Evolutionary conservation across 805 yeast genomes (phyloP).

Genomic region (Suhomyces faveliae): DNA sequence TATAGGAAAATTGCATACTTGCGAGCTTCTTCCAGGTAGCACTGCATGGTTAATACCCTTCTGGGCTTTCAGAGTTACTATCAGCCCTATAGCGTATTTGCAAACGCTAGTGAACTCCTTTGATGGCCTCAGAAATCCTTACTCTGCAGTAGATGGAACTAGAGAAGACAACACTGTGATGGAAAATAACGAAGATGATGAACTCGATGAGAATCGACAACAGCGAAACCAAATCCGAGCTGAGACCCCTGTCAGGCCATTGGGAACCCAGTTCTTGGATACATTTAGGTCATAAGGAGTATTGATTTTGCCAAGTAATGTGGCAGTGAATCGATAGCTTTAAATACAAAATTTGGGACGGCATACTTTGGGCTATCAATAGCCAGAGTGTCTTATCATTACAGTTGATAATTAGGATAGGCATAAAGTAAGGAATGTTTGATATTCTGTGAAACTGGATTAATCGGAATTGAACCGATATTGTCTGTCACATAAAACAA

Average conservation of each 20-base stretch:
- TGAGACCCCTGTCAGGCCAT: constrained; percentile 60
- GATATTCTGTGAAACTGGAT: too few relatives aligned
- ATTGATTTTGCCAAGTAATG: too few relatives aligned
- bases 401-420: too few relatives aligned
- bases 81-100: constrained; percentile 8
- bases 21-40: constrained; percentile 38
- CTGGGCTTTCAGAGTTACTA: constrained; percentile 24
- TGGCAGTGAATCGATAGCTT: too few relatives aligned
- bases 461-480: too few relatives aligned
- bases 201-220: constrained; percentile 16
- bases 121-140: neutral
- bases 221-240: constrained; percentile 34
- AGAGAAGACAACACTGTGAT: constrained; percentile 23
- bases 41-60: constrained; percentile 34
- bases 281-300: constrained; percentile 44
- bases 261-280: constrained; percentile 60
- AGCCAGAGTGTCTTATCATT: too few relatives aligned
- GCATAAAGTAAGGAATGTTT: too few relatives aligned
- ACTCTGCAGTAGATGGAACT: constrained; percentile 1
- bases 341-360: too few relatives aligned
- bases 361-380: too few relatives aligned
- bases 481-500: too few relatives aligned
- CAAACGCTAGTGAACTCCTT: neutral
- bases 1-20: constrained; percentile 35
- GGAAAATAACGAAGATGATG: constrained; percentile 24